Percentiles rank a stretch among this genome's conserved stretches.
These are phyloP conservation scores for Yamadazyma laniorum DNA, from an alignment of 805 yeast species.

Conservation along the genomic window DNA sequence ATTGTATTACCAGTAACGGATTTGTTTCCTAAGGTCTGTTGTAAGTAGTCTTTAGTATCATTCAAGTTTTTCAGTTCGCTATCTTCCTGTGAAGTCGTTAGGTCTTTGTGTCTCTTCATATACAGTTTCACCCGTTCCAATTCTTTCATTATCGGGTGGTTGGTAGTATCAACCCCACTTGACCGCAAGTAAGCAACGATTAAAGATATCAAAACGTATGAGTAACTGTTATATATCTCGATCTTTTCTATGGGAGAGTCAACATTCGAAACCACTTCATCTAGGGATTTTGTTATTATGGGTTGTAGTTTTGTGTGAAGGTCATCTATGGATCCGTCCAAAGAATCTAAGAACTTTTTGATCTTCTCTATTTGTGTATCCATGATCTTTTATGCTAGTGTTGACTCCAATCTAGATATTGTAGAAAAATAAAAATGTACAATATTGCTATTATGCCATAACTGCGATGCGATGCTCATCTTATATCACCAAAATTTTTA, in stretches of 20 bases:
- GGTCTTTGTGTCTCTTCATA: conserved; percentile 54
- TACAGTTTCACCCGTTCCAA: conserved; percentile 64
- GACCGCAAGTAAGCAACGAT: conserved; percentile 60
- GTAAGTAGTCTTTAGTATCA: conserved; percentile 43
- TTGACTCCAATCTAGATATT: too few relatives aligned
- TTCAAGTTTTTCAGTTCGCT: conserved; percentile 22
- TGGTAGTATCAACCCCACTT: conserved; percentile 53
- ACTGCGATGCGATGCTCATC: conserved; percentile 17
- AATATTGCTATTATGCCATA: not conserved
- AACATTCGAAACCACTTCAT: conserved; percentile 30
- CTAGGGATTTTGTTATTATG: conserved; percentile 37
- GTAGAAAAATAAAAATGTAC: not conserved
- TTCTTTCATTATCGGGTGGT: conserved; percentile 67
- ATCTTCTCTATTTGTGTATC: conserved; percentile 43
- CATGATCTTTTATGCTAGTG: conserved; percentile 31
- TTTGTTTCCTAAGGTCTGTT: conserved; percentile 41
- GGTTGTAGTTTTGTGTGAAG: conserved; percentile 36
- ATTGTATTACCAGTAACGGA: conserved; percentile 16
- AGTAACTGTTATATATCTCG: conserved; percentile 35
- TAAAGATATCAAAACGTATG: conserved; percentile 56
- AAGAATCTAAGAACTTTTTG: conserved; percentile 35
- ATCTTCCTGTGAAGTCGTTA: conserved; percentile 23
- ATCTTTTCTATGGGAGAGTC: conserved; percentile 27
- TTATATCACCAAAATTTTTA: conserved; percentile 1
- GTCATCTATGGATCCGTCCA: conserved; percentile 36